These are phyloP conservation scores for Pyrenochaeta sp. DNA, from an alignment of 2,329 filamentous ascomycete species.

Conservation along the genomic window DNA sequence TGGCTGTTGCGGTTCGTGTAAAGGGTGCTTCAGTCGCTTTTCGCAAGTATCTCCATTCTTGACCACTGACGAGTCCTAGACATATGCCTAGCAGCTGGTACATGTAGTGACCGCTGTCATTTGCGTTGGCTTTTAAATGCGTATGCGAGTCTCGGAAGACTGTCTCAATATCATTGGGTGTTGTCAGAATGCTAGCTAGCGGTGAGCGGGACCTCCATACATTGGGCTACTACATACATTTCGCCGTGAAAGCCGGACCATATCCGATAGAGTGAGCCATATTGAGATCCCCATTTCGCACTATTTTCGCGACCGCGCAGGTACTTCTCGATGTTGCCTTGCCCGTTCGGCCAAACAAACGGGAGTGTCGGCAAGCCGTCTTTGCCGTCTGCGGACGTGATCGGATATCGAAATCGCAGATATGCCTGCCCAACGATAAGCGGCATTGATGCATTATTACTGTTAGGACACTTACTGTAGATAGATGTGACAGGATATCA, in stretches of 20 bases:
- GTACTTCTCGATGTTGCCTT: slow-evolving; percentile 54
- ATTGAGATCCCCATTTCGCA: slow-evolving; percentile 40
- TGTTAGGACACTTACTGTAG: slow-evolving; percentile 1
- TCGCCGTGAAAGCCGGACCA: slow-evolving; percentile 50
- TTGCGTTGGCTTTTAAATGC: slow-evolving; percentile 54
- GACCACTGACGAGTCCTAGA: slow-evolving; percentile 52
- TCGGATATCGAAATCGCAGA: slow-evolving; percentile 13
- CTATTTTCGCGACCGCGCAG: slow-evolving; percentile 48
- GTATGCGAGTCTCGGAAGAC: slow-evolving; percentile 57
- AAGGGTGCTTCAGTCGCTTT: slow-evolving; percentile 31
- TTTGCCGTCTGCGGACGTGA: slow-evolving; percentile 9
- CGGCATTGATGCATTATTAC: neutral
- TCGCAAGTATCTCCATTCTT: slow-evolving; percentile 40
- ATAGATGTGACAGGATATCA: slow-evolving; percentile 1
- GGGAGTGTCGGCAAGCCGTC: slow-evolving; percentile 16
- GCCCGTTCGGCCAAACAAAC: slow-evolving; percentile 30
- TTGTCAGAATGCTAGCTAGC: slow-evolving; percentile 21
- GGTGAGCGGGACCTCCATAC: neutral
- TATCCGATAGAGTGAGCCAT: slow-evolving; percentile 51
- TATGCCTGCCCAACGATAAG: slow-evolving; percentile 6
- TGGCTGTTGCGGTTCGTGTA: slow-evolving; percentile 4
- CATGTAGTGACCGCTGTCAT: slow-evolving; percentile 54
- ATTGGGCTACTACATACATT: slow-evolving; percentile 41
- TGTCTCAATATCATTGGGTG: slow-evolving; percentile 17
- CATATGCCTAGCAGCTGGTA: slow-evolving; percentile 55